Evolutionary conservation across 2,329 filamentous ascomycete species (phyloP).

Genomic region (Sporothrix curviconia): DNA sequence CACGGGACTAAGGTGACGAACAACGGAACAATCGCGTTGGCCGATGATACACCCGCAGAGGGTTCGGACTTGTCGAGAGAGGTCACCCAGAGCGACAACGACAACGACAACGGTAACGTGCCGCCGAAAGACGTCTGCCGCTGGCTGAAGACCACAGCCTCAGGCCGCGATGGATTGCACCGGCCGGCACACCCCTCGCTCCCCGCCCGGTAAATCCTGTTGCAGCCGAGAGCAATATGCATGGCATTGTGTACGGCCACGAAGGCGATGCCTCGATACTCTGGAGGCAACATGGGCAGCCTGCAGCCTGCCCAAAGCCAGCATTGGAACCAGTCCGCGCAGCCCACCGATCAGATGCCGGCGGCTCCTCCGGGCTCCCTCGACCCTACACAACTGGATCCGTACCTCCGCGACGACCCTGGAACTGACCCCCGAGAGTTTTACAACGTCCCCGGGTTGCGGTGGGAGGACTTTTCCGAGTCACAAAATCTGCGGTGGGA

Average conservation of each 20-base stretch:
- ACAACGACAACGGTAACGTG: slow-evolving; percentile 27
- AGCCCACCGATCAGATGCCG: too few relatives aligned
- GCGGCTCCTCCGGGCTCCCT: not conserved
- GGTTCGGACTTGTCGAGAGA: too few relatives aligned
- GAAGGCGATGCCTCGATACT: not conserved
- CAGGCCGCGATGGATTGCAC: not conserved
- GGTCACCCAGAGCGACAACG: too few relatives aligned
- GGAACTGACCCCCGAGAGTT: too few relatives aligned
- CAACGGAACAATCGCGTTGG: slow-evolving; percentile 35
- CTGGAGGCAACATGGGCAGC: not conserved
- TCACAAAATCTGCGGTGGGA: too few relatives aligned
- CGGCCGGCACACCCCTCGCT: too few relatives aligned
- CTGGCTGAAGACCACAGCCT: not conserved
- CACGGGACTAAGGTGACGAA: slow-evolving; percentile 35
- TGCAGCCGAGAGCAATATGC: not conserved
- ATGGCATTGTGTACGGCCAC: not conserved
- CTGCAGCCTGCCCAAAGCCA: not conserved
- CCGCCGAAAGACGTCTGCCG: not conserved
- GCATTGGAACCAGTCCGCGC: not conserved
- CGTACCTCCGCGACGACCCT: not conserved
- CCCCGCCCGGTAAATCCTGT: too few relatives aligned
- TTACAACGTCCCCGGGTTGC: too few relatives aligned
- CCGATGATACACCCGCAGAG: slow-evolving; percentile 23
- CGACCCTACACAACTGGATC: not conserved
- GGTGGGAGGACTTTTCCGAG: slow-evolving; percentile 23